phyloP scores from a whole-genome alignment of 306 rosid genomes.

The Calophaca sinica region DNA sequence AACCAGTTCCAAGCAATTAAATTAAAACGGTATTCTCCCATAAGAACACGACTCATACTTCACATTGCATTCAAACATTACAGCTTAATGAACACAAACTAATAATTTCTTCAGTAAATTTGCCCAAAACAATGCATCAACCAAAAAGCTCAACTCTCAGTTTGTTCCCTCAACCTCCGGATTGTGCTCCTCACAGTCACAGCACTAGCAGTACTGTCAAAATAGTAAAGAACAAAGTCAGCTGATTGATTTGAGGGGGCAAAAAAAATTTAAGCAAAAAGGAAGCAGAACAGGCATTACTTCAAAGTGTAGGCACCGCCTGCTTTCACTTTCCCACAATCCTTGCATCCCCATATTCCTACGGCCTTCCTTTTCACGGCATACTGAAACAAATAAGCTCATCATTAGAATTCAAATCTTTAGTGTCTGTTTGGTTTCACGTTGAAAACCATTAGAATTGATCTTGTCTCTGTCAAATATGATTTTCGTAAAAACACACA shows the following conservation, averaged over 20 bases:
- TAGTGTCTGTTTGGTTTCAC: too few species aligned
- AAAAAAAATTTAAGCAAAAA: not conserved
- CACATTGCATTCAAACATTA: constrained; percentile 2
- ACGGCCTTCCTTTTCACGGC: constrained; percentile 92
- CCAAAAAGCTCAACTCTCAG: constrained; percentile 65
- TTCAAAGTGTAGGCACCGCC: constrained; percentile 88
- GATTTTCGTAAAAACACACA: too few species aligned
- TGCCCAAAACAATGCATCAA: constrained; percentile 23
- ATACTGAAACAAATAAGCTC: constrained; percentile 53
- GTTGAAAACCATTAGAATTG: too few species aligned
- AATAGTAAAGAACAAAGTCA: constrained; percentile 18
- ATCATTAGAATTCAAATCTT: not conserved
- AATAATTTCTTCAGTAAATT: constrained; percentile 6
- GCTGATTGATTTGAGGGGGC: not conserved
- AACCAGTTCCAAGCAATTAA: not conserved
- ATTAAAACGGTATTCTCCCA: not conserved
- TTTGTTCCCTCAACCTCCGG: constrained; percentile 82
- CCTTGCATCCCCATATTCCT: constrained; percentile 94
- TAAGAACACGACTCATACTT: constrained; percentile 3
- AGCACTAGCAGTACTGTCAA: constrained; percentile 76
- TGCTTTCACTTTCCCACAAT: constrained; percentile 88
- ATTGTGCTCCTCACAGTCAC: constrained; percentile 87
- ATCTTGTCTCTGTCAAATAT: too few species aligned
- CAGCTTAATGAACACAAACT: not conserved
- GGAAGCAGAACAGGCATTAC: constrained; percentile 45